phyloP scores from a whole-genome alignment of 176 grass and related monocot species.

The Aegilops longissima region DNA sequence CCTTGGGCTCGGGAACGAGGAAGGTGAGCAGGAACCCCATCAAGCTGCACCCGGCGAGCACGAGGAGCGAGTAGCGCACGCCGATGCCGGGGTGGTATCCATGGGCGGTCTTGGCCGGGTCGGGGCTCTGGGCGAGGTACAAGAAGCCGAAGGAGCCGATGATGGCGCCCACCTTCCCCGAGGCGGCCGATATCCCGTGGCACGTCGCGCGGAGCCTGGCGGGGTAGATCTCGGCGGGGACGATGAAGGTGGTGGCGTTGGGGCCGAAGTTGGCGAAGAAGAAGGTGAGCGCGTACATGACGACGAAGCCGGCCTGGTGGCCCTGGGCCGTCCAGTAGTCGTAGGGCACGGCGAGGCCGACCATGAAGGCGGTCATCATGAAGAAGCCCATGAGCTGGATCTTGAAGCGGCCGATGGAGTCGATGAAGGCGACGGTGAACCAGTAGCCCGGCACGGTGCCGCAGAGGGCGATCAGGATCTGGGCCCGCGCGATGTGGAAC shows the following conservation, averaged over 20 bases:
- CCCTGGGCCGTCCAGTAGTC: conserved; percentile 30
- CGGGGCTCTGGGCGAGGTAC: conserved; percentile 24
- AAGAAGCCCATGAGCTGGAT: conserved; percentile 48
- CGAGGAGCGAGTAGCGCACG: conserved; percentile 38
- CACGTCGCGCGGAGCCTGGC: conserved; percentile 35
- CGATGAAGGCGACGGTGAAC: conserved; percentile 63
- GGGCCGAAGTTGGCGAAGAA: conserved; percentile 78
- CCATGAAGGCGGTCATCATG: conserved; percentile 48
- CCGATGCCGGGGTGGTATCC: conserved; percentile 41
- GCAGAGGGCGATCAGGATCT: conserved; percentile 61
- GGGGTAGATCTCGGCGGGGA: conserved; percentile 49
- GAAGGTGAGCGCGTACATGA: conserved; percentile 57
- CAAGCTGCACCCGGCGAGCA: conserved; percentile 40
- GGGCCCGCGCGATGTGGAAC: conserved; percentile 44
- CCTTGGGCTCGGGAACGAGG: conserved; percentile 52
- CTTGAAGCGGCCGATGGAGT: conserved; percentile 33
- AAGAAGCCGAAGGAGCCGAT: conserved; percentile 19
- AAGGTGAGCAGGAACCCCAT: conserved; percentile 39
- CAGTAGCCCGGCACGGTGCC: conserved; percentile 84
- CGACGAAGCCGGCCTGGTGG: conserved; percentile 33
- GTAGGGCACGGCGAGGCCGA: conserved; percentile 31
- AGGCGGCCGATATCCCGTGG: conserved; percentile 43
- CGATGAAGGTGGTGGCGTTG: conserved; percentile 56
- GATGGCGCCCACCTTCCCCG: conserved; percentile 30
- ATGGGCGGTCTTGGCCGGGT: conserved; percentile 23